Evolutionary conservation across 78 protist genomes (phyloP).

Genomic region (Emiliania huxleyi): DNA sequence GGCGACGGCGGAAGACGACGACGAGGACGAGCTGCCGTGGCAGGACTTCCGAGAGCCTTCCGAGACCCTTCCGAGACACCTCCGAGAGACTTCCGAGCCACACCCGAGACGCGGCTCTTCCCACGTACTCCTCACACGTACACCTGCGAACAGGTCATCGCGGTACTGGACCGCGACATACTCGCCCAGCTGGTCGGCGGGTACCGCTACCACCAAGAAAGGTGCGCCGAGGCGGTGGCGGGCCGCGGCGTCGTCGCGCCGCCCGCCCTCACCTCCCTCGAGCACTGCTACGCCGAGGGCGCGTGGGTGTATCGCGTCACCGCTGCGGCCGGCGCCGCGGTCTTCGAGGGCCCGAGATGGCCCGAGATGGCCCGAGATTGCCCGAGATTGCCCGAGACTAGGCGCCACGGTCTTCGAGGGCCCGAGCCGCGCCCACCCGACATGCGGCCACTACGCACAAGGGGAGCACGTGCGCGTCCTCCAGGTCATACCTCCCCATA

Average conservation of each 20-base stretch:
- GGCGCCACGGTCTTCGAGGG: too few species aligned
- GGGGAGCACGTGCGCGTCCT: too few species aligned
- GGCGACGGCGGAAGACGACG: neutral
- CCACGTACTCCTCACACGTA: too few species aligned
- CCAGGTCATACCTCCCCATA: too few species aligned
- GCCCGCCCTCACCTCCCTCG: constrained; percentile 23
- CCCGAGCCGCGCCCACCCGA: too few species aligned
- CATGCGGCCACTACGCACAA: too few species aligned
- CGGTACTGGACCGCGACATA: neutral
- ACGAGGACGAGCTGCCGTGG: constrained; percentile 36
- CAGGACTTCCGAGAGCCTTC: too few species aligned
- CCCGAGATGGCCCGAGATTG: neutral
- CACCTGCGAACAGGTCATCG: constrained; percentile 4
- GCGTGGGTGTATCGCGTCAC: neutral
- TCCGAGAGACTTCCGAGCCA: too few species aligned
- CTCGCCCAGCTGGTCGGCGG: neutral
- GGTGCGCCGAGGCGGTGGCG: neutral
- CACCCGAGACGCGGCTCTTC: too few species aligned
- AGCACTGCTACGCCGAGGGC: neutral
- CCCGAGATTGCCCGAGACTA: too few species aligned
- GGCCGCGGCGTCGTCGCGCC: neutral
- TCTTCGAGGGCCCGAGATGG: neutral
- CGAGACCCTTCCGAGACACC: too few species aligned
- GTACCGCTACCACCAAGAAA: neutral
- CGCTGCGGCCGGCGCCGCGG: neutral